Evolutionary conservation across 164 flowering plant species (phyloP).

Genomic region (Paratinospora sagittata): DNA sequence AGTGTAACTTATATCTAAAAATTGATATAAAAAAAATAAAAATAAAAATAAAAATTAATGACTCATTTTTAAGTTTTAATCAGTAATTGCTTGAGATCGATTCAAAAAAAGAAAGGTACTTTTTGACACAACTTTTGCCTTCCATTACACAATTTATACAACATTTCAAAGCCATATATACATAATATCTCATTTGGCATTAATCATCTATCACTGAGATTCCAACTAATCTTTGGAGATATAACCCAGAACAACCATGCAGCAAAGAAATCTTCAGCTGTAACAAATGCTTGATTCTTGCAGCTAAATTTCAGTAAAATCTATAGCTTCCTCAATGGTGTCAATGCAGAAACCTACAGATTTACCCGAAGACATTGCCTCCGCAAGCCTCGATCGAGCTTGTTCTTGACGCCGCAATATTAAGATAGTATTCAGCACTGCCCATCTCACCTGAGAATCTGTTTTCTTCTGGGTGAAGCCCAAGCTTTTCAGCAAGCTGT

Average conservation of each 20-base stretch:
- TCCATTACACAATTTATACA: background rate
- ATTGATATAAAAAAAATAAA: too few relatives aligned
- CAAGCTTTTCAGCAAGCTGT: conserved; percentile 48
- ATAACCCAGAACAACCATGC: background rate
- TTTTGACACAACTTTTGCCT: background rate
- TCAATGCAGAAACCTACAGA: conserved; percentile 73
- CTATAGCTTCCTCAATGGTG: conserved; percentile 51
- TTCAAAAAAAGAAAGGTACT: background rate
- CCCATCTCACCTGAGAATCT: conserved; percentile 95
- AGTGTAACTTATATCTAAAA: too few relatives aligned
- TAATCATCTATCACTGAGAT: background rate
- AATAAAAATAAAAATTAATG: too few relatives aligned
- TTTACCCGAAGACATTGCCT: conserved; percentile 70
- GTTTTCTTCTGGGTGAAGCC: conserved; percentile 92
- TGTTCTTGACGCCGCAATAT: conserved; percentile 66
- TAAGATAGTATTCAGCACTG: conserved; percentile 68
- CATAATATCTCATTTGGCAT: too few relatives aligned
- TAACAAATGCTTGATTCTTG: background rate
- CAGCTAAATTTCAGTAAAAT: conserved; percentile 34
- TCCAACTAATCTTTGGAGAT: background rate
- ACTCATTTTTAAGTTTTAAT: too few relatives aligned
- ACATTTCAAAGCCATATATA: background rate
- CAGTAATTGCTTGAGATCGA: background rate
- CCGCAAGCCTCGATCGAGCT: conserved; percentile 57
- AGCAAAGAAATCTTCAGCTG: background rate